Conservation (phyloP, 2,329 filamentous ascomycete genomes). For the Colletotrichum sp. region DNA sequence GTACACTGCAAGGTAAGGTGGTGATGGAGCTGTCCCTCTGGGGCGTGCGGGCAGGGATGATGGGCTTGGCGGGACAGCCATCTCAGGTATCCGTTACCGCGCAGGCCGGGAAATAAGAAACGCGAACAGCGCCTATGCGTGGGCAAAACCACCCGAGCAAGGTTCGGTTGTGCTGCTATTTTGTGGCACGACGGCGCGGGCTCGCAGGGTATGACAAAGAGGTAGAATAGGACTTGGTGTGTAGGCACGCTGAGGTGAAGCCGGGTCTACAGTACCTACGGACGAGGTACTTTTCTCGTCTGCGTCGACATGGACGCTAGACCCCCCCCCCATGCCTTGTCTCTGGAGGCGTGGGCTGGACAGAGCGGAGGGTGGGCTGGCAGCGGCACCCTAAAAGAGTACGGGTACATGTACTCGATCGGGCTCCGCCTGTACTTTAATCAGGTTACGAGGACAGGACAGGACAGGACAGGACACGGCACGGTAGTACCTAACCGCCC, state of each 20-base stretch:
- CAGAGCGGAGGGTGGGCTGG: not conserved
- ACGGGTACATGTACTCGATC: constrained; percentile 8
- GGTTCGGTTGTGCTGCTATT: constrained; percentile 1
- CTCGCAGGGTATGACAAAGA: not conserved
- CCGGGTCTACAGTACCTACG: not conserved
- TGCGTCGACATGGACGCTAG: not conserved
- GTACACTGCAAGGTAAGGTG: not conserved
- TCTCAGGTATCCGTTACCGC: constrained; percentile 3
- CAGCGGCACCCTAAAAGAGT: not conserved
- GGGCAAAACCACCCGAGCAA: constrained; percentile 15
- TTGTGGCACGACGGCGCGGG: not conserved
- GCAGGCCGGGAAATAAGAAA: constrained; percentile 17
- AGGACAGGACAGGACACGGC: not conserved
- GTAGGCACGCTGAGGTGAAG: not conserved
- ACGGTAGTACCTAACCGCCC: not conserved
- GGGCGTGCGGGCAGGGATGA: not conserved
- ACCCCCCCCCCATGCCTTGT: not conserved
- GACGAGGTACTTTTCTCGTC: not conserved
- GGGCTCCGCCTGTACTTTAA: not conserved
- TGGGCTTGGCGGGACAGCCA: not conserved
- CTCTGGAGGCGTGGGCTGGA: not conserved
- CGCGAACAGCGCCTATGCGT: constrained; percentile 15
- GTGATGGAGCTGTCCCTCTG: not conserved
- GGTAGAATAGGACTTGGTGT: not conserved
- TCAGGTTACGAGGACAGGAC: not conserved